Conservation (phyloP, 371 early-diverging fungal genomes). For the Catenaria anguillulae region DNA sequence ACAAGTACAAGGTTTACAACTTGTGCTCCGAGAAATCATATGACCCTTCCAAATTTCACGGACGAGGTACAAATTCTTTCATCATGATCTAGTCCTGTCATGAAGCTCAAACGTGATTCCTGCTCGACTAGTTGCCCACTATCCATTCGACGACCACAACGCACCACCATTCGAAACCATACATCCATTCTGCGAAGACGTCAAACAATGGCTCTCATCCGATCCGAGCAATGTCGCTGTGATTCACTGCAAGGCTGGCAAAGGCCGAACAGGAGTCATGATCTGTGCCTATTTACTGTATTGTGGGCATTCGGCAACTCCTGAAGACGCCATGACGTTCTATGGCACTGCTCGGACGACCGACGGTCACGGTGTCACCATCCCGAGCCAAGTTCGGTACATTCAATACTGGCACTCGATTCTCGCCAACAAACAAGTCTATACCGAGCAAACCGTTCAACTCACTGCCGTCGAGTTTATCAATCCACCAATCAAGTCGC, state of each 20-base stretch:
- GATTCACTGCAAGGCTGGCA: constrained; percentile 65
- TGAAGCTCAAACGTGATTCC: no score
- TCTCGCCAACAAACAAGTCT: constrained; percentile 9
- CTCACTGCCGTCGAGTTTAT: constrained; percentile 13
- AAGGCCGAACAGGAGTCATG: constrained; percentile 59
- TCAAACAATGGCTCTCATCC: constrained; percentile 32
- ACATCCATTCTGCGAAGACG: constrained; percentile 39
- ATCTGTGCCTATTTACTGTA: constrained; percentile 41
- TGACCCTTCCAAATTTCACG: constrained; percentile 12
- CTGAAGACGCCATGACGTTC: constrained; percentile 34
- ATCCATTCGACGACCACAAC: constrained; percentile 50
- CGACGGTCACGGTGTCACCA: constrained; percentile 35
- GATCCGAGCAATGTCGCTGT: constrained; percentile 37
- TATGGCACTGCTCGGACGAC: constrained; percentile 38
- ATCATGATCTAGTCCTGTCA: no score
- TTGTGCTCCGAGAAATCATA: constrained; percentile 29
- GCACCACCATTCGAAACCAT: constrained; percentile 44
- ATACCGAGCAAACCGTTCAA: constrained; percentile 13
- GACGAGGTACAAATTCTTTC: no score
- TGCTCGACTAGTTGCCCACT: constrained; percentile 35
- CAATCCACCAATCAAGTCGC: constrained; percentile 6
- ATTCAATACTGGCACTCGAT: constrained; percentile 38
- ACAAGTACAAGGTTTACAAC: constrained; percentile 52
- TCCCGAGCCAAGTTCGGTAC: no score
- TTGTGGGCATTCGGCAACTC: constrained; percentile 20